Evolutionary conservation across 228 moss, liverwort and hornwort species (phyloP), one percentile per base, ranked within the genome.

Genomic region (Sphagnum magellanicum): DNA sequence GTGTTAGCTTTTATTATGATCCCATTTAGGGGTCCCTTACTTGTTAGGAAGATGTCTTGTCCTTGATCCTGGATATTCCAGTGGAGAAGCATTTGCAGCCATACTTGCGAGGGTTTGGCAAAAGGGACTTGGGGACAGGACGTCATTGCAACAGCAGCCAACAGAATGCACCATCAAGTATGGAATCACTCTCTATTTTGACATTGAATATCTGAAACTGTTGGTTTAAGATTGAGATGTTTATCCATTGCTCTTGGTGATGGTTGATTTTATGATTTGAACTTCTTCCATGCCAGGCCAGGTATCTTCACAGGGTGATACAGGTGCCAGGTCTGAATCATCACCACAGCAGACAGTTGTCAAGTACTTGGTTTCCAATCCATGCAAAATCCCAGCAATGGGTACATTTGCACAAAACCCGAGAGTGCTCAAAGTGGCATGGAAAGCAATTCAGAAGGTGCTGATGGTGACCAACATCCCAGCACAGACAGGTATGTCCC

Each of bases 41-140:
- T 32, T 32, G 32, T 32, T 32, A 32, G 32, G 32, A 32, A 32
- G 32, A 32, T 32, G 32, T 32, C 32, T 32, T 32, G 32, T 32
- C 32, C 32, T 32, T 57, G 55, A 57, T 8, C 8, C 13, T 57
- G 55, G 55, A 8, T 13, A 8, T 5, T n/a, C 8, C 17, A 84
- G 84, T 78, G 67, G 72, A 81, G 75, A 84, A 77, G 81, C 55
- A 84, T 75, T 78, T 81, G 74, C 16, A 60, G 66, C 10, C 55
- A 51, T 81, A 76, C 67, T 66, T 84, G 66, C 61, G 71, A 60
- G 64, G 76, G 74, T 50, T 69, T 47, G 51, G 70, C 50, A 59
- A 68, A 68, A 75, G 61, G 66, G 50, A 59, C 65, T 60, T 63
- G 17, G 63, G 65, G 10, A 10, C 74, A 4, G 63, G 47, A 59